Evolutionary conservation across 148 eudicot genomes (phyloP).

Genomic region (Nyssa sinensis): DNA sequence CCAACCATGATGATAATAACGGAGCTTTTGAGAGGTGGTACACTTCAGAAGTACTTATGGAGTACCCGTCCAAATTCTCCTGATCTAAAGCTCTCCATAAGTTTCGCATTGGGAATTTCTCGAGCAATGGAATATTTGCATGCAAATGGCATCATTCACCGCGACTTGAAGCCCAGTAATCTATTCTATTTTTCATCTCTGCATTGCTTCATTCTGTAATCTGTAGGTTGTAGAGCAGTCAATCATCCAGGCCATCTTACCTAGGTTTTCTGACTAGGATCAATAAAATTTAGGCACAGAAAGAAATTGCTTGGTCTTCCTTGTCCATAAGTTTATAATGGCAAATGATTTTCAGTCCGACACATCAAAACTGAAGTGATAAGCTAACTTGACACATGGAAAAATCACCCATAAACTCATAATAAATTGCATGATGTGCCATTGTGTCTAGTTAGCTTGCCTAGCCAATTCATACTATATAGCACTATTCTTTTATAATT

Average conservation of each 20-base stretch:
- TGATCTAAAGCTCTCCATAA: constrained; percentile 31
- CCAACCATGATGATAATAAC: constrained; percentile 42
- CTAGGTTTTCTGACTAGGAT: not conserved
- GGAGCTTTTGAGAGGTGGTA: constrained; percentile 42
- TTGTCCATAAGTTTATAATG: not conserved
- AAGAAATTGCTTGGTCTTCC: not conserved
- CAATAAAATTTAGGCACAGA: not conserved
- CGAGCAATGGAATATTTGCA: constrained; percentile 44
- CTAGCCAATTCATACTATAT: too few species aligned
- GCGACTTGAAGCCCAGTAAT: constrained; percentile 47
- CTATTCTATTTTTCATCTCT: not conserved
- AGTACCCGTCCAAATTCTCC: constrained; percentile 26
- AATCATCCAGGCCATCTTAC: too few species aligned
- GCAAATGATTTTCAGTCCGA: too few species aligned
- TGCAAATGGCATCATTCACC: constrained; percentile 37
- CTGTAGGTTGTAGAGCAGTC: too few species aligned
- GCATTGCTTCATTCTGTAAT: not conserved
- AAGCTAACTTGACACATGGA: too few species aligned
- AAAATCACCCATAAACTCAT: too few species aligned
- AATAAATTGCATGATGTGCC: too few species aligned
- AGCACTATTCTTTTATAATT: too few species aligned
- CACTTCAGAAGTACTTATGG: constrained; percentile 41
- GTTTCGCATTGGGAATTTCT: constrained; percentile 37
- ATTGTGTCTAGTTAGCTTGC: too few species aligned
- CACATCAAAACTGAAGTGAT: too few species aligned